phyloP scores from a whole-genome alignment of 1,139 yeast species.

The Suhomyces guaymorum region DNA sequence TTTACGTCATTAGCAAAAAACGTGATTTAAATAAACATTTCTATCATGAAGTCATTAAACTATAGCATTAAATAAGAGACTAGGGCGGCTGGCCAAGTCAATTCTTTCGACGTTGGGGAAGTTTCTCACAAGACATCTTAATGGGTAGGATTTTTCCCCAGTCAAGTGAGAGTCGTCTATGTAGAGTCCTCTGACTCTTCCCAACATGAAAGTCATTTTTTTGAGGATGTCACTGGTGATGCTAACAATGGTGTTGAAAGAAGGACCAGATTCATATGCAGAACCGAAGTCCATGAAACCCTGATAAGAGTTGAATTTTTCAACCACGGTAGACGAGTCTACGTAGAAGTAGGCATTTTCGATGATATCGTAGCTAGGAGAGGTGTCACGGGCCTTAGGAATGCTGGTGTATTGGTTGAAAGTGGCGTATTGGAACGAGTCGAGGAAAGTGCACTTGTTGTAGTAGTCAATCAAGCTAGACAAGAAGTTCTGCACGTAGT shows the following conservation, averaged over 20 bases:
- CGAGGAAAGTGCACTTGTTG: conserved; percentile 13
- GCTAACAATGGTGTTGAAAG: conserved; percentile 33
- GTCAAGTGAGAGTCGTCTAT: conserved; percentile 36
- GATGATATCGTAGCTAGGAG: conserved; percentile 16
- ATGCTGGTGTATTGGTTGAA: conserved; percentile 10
- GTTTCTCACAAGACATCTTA: conserved; percentile 33
- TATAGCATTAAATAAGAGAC: conserved; percentile 5
- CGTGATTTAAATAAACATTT: background rate
- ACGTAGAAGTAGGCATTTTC: conserved; percentile 39
- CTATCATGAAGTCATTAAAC: conserved; percentile 1
- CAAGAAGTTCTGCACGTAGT: conserved; percentile 34
- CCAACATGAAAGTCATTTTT: conserved; percentile 36
- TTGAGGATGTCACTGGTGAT: conserved; percentile 40
- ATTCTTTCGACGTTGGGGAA: conserved; percentile 38
- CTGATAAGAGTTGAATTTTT: background rate
- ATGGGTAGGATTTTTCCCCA: conserved; percentile 37
- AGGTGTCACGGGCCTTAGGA: conserved; percentile 8
- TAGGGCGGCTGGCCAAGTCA: conserved; percentile 29
- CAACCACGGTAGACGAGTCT: conserved; percentile 28
- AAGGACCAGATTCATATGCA: conserved; percentile 10
- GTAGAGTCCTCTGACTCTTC: conserved; percentile 34
- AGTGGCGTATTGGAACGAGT: conserved; percentile 10
- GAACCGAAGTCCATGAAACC: conserved; percentile 8
- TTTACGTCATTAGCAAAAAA: no score
- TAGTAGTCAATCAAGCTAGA: conserved; percentile 33